Evolutionary conservation across 352 stramenopile species (phyloP), one percentile per base, ranked within the genome.

Genomic region (Pythium apleroticum): DNA sequence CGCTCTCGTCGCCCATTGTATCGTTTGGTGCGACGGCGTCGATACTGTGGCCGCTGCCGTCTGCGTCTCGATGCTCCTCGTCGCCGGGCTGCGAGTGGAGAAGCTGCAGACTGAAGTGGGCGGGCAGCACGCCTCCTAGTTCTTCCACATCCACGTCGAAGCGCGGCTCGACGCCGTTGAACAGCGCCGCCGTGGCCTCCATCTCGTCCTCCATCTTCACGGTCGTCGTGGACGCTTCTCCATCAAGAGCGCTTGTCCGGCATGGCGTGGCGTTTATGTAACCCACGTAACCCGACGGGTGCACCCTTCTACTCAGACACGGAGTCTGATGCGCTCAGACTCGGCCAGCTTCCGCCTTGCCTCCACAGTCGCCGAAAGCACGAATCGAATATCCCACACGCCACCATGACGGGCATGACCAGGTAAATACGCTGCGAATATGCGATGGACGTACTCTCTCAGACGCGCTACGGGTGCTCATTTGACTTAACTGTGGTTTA

Each of bases 331-430:
- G 43, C 6, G 43, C 27, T 50, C 43, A 50, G 43, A 27, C 22
- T 4, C n/a, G 11, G 20, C 43, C 6, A 15, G 8, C n/a, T 24
- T 25, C n/a, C 43, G 22, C 17, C 43, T 15, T 5, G n/a, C 20
- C 43, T 25, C 43, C 43, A 50, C 14, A 49, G 24, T 45, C 30
- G 6, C n/a, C 28, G 8, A 25, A 19, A 30, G 30, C 48, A 49
- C 8, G 33, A 59, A 59, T 22, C 31, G 14, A 28, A 50, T 31
- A 60, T 19, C 24, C 55, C 46, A 25, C 20, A 15, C 20, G 52
- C 71, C 24, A 82, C 45, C 57, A 84, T 91, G 83, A 83, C 83
- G 63, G 80, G 83, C 28, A 90, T 91, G 80, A 91, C 83, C 5
- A 86, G 83, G 83, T 91, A 53, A 43, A 69, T 37, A 30, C 19